phyloP scores from a whole-genome alignment of 2,329 filamentous ascomycete genomes.

The Fusarium luffae region DNA sequence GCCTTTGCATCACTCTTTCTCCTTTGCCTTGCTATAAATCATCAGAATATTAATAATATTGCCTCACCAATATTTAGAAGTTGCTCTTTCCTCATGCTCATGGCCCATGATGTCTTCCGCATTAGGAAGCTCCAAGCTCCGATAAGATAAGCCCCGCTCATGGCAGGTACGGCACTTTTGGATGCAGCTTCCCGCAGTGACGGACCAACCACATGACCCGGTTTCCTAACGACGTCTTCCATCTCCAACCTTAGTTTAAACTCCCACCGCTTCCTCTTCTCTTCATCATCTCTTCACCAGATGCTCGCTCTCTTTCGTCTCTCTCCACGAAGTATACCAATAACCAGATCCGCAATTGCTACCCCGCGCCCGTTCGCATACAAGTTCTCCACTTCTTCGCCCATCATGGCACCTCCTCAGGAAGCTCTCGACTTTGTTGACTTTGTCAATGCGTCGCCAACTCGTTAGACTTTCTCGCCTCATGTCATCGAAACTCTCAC shows the following conservation, averaged over 20 bases:
- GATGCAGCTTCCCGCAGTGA: conserved; percentile 16
- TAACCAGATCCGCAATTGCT: conserved; percentile 24
- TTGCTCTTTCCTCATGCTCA: neutral
- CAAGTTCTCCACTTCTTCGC: conserved; percentile 47
- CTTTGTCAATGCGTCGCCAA: conserved; percentile 94
- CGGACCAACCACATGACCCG: conserved; percentile 38
- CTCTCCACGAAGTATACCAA: conserved; percentile 24
- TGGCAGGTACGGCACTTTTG: conserved; percentile 23
- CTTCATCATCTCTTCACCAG: conserved; percentile 18
- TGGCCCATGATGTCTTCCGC: neutral
- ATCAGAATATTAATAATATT: too few species aligned
- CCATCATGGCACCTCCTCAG: conserved; percentile 63
- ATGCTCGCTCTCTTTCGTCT: conserved; percentile 38
- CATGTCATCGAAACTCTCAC: neutral
- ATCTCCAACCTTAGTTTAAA: conserved; percentile 16
- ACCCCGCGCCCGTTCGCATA: conserved; percentile 9
- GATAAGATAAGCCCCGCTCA: conserved; percentile 39
- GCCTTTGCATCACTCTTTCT: too few species aligned
- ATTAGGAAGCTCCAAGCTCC: conserved; percentile 9
- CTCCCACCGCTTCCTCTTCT: conserved; percentile 24
- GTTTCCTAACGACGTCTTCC: conserved; percentile 15
- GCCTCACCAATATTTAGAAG: too few species aligned
- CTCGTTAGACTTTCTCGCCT: conserved; percentile 69
- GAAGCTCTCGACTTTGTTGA: conserved; percentile 85
- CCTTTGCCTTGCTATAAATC: too few species aligned